Evolutionary conservation across 352 stramenopile genomes (phyloP).

Genomic region (Pythium aristosporum): DNA sequence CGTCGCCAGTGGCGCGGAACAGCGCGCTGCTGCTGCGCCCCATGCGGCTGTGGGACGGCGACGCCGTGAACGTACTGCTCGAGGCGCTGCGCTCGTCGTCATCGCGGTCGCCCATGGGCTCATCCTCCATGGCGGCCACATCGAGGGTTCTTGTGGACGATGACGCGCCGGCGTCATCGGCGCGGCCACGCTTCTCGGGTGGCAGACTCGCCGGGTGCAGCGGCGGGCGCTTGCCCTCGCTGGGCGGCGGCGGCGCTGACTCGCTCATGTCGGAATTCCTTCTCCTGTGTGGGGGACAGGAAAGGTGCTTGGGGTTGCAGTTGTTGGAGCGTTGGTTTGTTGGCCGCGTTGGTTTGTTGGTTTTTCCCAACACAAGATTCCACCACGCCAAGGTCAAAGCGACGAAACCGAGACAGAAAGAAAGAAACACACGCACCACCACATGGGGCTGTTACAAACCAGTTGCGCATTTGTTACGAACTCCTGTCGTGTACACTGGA

Average conservation of each 20-base stretch:
- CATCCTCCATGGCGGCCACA: slow-evolving; percentile 17
- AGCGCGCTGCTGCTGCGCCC: slow-evolving; percentile 11
- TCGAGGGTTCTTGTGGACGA: not conserved
- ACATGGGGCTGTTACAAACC: not conserved
- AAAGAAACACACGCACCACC: slow-evolving; percentile 4
- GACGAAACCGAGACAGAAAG: slow-evolving; percentile 1
- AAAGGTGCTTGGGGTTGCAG: slow-evolving; percentile 8
- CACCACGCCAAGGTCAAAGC: not conserved
- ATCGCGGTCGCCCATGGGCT: slow-evolving; percentile 19
- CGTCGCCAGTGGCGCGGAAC: slow-evolving; percentile 42
- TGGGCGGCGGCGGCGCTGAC: slow-evolving; percentile 12
- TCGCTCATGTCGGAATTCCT: slow-evolving; percentile 16
- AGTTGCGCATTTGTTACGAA: not conserved
- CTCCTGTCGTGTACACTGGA: not conserved
- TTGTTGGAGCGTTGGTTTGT: slow-evolving; percentile 6
- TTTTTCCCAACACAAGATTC: slow-evolving; percentile 10
- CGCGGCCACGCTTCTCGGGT: slow-evolving; percentile 45
- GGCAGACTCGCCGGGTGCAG: slow-evolving; percentile 40
- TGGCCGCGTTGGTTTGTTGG: slow-evolving; percentile 10
- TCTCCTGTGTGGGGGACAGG: not conserved
- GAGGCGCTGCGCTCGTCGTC: slow-evolving; percentile 21
- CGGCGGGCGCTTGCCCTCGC: slow-evolving; percentile 48
- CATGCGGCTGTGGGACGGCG: slow-evolving; percentile 21
- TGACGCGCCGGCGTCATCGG: slow-evolving; percentile 11
- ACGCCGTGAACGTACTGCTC: slow-evolving; percentile 14